phyloP scores from a whole-genome alignment of 1,139 yeast genomes.

The Hyphopichia burtonii region DNA sequence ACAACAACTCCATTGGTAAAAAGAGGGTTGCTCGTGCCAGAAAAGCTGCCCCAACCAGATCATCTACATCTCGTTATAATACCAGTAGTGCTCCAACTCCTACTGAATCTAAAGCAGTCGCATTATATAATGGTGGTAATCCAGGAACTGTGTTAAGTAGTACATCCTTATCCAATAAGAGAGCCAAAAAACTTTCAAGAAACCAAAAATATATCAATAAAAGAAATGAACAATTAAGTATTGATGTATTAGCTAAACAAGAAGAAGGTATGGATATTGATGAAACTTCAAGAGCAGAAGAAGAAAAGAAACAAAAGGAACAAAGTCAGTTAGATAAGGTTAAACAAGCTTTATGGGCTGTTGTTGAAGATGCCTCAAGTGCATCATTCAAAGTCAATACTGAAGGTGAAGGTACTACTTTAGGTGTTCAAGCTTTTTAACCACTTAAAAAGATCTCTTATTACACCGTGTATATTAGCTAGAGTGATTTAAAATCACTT shows the following conservation, averaged over 20 bases:
- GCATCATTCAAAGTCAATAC: conserved; percentile 45
- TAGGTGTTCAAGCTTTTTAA: conserved; percentile 67
- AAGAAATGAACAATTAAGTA: conserved; percentile 47
- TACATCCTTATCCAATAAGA: conserved; percentile 70
- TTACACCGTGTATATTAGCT: background rate
- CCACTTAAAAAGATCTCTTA: background rate
- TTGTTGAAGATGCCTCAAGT: conserved; percentile 51
- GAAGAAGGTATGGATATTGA: conserved; percentile 55
- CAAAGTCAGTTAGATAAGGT: conserved; percentile 44
- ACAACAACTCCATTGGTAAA: conserved; percentile 52
- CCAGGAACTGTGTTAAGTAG: conserved; percentile 51
- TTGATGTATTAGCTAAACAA: conserved; percentile 46
- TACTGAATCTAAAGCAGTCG: conserved; percentile 60
- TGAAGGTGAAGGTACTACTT: conserved; percentile 74
- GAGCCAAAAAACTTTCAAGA: conserved; percentile 79
- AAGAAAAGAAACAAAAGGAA: conserved; percentile 18
- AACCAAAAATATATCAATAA: conserved; percentile 66
- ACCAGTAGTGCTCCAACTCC: conserved; percentile 36
- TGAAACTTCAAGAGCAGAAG: conserved; percentile 18
- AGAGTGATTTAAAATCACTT: background rate
- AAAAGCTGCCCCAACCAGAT: conserved; percentile 40
- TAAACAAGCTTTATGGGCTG: conserved; percentile 68
- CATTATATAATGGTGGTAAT: conserved; percentile 44
- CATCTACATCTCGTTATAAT: conserved; percentile 45
- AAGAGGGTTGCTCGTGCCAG: conserved; percentile 59